Percentiles rank a stretch among this genome's conserved stretches.
phyloP scores from a whole-genome alignment of 371 early-diverging fungal species.

The Mucor velutinosus region DNA sequence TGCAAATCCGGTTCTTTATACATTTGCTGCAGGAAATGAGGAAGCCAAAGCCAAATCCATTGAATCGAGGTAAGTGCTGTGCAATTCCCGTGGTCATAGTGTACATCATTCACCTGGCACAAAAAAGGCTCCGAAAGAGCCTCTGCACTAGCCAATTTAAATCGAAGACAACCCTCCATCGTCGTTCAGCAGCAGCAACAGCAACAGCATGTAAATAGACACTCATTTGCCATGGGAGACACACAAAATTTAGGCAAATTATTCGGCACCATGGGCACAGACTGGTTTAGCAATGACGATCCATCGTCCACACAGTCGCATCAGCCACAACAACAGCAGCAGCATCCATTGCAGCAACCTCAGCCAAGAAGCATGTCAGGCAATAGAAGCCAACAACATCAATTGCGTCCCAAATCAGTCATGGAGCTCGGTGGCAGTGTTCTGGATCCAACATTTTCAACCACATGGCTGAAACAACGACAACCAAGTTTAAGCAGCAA shows the following conservation, averaged over 20 bases:
- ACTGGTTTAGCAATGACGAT: slow-evolving; percentile 19
- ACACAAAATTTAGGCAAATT: slow-evolving; percentile 52
- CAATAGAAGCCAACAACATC: neutral
- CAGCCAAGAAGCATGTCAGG: slow-evolving; percentile 4
- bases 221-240: slow-evolving; percentile 60
- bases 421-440: slow-evolving; percentile 31
- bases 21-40: slow-evolving; percentile 87
- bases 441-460: slow-evolving; percentile 35
- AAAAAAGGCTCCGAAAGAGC: slow-evolving; percentile 35
- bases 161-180: slow-evolving; percentile 8
- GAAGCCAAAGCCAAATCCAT: slow-evolving; percentile 32
- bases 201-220: slow-evolving; percentile 3
- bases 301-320: slow-evolving; percentile 10
- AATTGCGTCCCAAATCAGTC: slow-evolving; percentile 52
- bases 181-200: neutral
- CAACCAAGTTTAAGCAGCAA: slow-evolving; percentile 21
- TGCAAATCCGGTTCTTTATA: slow-evolving; percentile 91
- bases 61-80: slow-evolving; percentile 60
- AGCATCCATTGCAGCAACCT: neutral
- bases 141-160: slow-evolving; percentile 9
- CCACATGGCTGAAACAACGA: slow-evolving; percentile 33
- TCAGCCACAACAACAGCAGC: neutral
- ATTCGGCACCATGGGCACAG: slow-evolving; percentile 26
- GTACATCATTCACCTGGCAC: too few relatives aligned
- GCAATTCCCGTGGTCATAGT: neutral